phyloP scores from a whole-genome alignment of 176 grass and related monocot species.

The Alopecurus myosuroides region DNA sequence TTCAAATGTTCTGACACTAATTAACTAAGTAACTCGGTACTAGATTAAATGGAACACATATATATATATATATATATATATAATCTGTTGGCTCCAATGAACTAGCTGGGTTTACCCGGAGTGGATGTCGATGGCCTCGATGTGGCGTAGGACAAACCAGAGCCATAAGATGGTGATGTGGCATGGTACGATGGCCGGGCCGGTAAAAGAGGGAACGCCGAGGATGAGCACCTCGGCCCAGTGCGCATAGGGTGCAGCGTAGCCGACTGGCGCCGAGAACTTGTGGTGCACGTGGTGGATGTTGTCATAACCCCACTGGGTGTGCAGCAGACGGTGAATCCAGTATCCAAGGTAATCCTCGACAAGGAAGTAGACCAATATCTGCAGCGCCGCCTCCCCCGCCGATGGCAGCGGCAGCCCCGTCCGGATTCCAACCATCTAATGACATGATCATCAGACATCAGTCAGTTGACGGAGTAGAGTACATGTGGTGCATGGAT shows the following conservation, averaged over 20 bases:
- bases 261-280: slow-evolving; percentile 52
- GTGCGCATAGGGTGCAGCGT: slow-evolving; percentile 46
- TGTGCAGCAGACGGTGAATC: slow-evolving; percentile 55
- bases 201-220: slow-evolving; percentile 42
- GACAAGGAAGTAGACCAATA: slow-evolving; percentile 46
- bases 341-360: slow-evolving; percentile 63
- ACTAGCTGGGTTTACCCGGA: too few relatives aligned
- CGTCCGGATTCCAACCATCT: slow-evolving; percentile 35
- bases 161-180: slow-evolving; percentile 60
- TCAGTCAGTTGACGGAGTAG: too few relatives aligned
- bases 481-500: too few relatives aligned
- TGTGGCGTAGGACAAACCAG: slow-evolving; percentile 43
- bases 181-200: slow-evolving; percentile 48
- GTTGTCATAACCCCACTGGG: slow-evolving; percentile 42
- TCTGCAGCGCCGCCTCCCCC: slow-evolving; percentile 41
- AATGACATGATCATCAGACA: background rate
- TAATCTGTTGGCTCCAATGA: too few relatives aligned
- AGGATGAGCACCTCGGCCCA: slow-evolving; percentile 50
- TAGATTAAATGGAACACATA: too few relatives aligned
- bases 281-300: slow-evolving; percentile 68
- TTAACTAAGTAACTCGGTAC: too few relatives aligned
- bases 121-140: slow-evolving; percentile 54
- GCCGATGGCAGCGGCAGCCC: slow-evolving; percentile 51
- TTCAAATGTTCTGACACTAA: too few relatives aligned
- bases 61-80: too few relatives aligned